phyloP scores from a whole-genome alignment of 129 eudicot genomes.

The Centella asiatica region DNA sequence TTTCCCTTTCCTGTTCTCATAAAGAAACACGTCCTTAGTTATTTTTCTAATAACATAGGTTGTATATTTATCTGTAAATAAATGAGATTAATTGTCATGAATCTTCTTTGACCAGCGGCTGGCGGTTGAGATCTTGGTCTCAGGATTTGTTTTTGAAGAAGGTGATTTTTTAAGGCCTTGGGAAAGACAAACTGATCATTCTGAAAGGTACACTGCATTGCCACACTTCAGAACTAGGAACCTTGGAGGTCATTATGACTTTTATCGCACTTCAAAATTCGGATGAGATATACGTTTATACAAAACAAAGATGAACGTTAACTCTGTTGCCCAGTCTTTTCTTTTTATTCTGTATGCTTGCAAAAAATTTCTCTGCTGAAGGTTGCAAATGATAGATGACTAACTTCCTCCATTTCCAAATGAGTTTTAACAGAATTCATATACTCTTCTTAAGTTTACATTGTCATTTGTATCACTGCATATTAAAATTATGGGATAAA shows the following conservation, averaged over 20 bases:
- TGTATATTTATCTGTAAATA: not conserved
- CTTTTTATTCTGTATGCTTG: not conserved
- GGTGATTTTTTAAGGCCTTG: slow-evolving; percentile 77
- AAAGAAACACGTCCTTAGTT: not conserved
- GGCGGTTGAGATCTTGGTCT: slow-evolving; percentile 80
- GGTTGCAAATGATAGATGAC: no score
- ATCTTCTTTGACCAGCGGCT: slow-evolving; percentile 60
- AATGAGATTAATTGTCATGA: slow-evolving; percentile 12
- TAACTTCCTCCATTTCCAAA: no score
- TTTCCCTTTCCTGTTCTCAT: not conserved
- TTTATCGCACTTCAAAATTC: not conserved
- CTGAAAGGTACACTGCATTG: slow-evolving; percentile 56
- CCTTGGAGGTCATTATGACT: not conserved
- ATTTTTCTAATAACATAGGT: not conserved
- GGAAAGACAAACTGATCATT: slow-evolving; percentile 70
- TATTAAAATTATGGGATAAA: not conserved
- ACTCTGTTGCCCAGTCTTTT: slow-evolving; percentile 2
- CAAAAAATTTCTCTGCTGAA: not conserved
- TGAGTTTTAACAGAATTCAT: no score
- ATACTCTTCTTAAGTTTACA: no score
- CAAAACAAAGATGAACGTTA: not conserved
- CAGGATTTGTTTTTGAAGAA: slow-evolving; percentile 86
- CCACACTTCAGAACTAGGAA: slow-evolving; percentile 1
- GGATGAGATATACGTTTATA: not conserved
- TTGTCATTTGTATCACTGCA: not conserved